Percentiles rank a stretch among this genome's conserved stretches.
Conservation (phyloP, 805 yeast species). For the Suhomyces sp. region DNA sequence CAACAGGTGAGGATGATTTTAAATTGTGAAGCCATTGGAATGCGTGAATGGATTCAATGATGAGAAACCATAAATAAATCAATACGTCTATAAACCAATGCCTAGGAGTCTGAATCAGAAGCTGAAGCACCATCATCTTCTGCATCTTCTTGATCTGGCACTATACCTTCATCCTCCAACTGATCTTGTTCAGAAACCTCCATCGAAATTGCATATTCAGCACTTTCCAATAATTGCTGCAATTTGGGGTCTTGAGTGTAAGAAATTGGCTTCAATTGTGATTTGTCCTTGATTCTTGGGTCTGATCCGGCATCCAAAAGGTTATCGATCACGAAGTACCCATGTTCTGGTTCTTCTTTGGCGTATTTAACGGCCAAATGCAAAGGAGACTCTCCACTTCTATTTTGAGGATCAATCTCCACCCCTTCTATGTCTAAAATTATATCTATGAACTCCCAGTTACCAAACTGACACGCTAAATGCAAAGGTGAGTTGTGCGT, state of each 20-base stretch:
- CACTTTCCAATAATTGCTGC: conserved; percentile 67
- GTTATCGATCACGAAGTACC: conserved; percentile 71
- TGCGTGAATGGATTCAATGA: too few species aligned
- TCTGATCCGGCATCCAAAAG: conserved; percentile 91
- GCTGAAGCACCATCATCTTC: conserved; percentile 37
- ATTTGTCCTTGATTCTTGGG: conserved; percentile 47
- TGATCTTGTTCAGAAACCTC: conserved; percentile 32
- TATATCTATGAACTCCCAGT: conserved; percentile 80
- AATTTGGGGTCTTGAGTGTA: conserved; percentile 61
- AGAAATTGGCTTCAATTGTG: conserved; percentile 74
- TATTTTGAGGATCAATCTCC: conserved; percentile 79
- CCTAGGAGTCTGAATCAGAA: conserved; percentile 37
- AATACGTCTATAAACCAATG: too few species aligned
- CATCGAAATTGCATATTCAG: conserved; percentile 67
- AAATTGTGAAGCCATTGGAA: neutral
- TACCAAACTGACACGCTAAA: conserved; percentile 76
- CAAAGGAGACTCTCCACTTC: conserved; percentile 84
- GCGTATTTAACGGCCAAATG: conserved; percentile 82
- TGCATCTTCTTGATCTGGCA: too few species aligned
- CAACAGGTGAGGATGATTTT: conserved; percentile 46
- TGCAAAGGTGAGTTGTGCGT: conserved; percentile 81
- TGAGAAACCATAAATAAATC: too few species aligned
- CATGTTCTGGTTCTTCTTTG: conserved; percentile 80
- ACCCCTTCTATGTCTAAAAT: conserved; percentile 86
- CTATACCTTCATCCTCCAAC: conserved; percentile 29